Conservation (phyloP, 1,284 basidiomycete species). For the Pseudozyma thailandica region DNA sequence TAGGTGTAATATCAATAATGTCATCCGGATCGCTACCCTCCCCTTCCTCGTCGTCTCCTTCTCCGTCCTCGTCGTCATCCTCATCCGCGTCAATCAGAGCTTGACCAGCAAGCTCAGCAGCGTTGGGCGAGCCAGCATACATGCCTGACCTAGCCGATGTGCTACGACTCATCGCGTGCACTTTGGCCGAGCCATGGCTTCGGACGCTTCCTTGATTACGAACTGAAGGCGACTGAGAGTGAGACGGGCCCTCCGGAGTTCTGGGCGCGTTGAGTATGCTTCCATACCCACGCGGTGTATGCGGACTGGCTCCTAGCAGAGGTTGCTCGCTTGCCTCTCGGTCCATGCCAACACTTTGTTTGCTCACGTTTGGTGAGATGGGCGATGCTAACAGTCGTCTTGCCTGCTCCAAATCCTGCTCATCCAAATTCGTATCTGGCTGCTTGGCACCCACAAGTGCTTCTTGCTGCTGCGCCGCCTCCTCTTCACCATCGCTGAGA, state of each 20-base stretch:
- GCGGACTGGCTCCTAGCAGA: conserved; percentile 19
- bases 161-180: conserved; percentile 28
- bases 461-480: not conserved
- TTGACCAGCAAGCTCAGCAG: conserved; percentile 29
- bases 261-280: conserved; percentile 15
- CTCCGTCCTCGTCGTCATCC: conserved; percentile 15
- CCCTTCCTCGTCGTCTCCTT: conserved; percentile 28
- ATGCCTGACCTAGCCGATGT: conserved; percentile 29
- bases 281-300: conserved; percentile 24
- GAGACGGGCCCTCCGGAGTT: conserved; percentile 24
- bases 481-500: conserved; percentile 25
- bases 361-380: conserved; percentile 13
- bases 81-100: conserved; percentile 11
- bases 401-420: conserved; percentile 15
- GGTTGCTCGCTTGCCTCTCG: conserved; percentile 26
- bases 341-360: not conserved
- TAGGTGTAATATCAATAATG: conserved; percentile 54
- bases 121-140: conserved; percentile 27
- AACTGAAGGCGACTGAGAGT: not conserved
- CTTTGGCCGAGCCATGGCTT: conserved; percentile 15
- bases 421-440: conserved; percentile 1
- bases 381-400: conserved; percentile 11
- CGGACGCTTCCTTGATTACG: conserved; percentile 17
- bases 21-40: conserved; percentile 49
- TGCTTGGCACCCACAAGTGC: not conserved